Conservation (phyloP, 441 rosid genomes). For the Eruca vesicaria region DNA sequence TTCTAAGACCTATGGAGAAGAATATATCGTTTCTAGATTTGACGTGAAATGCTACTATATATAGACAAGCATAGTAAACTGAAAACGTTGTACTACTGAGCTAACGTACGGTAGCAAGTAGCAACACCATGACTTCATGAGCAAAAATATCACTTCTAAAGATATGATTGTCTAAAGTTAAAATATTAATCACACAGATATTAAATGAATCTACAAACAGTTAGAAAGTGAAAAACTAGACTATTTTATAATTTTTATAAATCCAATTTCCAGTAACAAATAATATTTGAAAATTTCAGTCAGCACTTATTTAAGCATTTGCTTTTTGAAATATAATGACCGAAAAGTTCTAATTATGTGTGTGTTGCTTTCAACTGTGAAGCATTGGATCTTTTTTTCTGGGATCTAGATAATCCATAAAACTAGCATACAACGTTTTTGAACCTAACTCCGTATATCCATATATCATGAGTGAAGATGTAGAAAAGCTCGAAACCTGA, state of each 20-base stretch:
- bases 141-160: neutral
- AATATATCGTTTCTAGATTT: neutral
- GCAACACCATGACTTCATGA: neutral
- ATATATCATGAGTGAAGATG: too few species aligned
- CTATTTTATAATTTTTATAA: neutral
- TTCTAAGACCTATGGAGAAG: neutral
- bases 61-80: neutral
- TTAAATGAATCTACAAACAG: neutral
- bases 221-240: neutral
- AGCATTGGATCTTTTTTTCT: too few species aligned
- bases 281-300: neutral
- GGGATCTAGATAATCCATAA: too few species aligned
- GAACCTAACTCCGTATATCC: too few species aligned
- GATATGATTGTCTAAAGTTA: neutral
- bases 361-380: too few species aligned
- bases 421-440: too few species aligned
- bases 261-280: neutral
- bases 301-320: neutral
- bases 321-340: neutral
- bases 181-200: neutral
- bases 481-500: too few species aligned
- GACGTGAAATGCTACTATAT: neutral
- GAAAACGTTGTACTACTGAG: too few species aligned
- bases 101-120: too few species aligned
- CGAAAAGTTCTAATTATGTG: too few species aligned